Percentiles rank a stretch among this genome's conserved stretches.
These are phyloP conservation scores for Eutrema salsugineum DNA, from an alignment of 441 rosid species.

Conservation along the genomic window DNA sequence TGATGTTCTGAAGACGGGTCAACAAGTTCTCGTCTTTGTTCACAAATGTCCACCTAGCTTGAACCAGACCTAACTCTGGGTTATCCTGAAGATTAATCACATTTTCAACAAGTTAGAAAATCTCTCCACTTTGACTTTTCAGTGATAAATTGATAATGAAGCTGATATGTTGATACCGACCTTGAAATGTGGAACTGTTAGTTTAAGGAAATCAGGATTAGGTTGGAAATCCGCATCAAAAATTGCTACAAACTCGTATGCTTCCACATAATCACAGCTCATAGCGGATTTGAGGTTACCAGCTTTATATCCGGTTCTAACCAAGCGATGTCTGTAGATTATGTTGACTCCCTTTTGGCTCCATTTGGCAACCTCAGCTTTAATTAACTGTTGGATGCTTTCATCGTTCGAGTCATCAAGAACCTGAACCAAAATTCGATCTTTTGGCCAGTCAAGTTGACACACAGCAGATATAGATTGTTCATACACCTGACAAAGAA, in stretches of 20 bases:
- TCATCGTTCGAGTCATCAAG: constrained; percentile 88
- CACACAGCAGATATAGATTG: constrained; percentile 93
- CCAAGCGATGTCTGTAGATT: constrained; percentile 70
- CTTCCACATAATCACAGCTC: constrained; percentile 75
- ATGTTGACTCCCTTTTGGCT: constrained; percentile 74
- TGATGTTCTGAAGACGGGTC: constrained; percentile 90
- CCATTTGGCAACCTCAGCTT: constrained; percentile 76
- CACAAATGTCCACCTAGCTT: constrained; percentile 91
- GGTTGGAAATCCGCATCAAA: constrained; percentile 96
- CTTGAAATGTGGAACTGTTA: constrained; percentile 87
- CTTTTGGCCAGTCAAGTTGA: constrained; percentile 93
- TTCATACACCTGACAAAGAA: constrained; percentile 66
- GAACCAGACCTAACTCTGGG: constrained; percentile 86
- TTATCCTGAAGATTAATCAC: constrained; percentile 48
- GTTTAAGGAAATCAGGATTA: constrained; percentile 71
- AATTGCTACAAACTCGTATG: constrained; percentile 84
- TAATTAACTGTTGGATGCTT: constrained; percentile 66
- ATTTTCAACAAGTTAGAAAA: not conserved
- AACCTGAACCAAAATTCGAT: constrained; percentile 72
- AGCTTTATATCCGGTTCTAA: constrained; percentile 92
- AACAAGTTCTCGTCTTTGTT: constrained; percentile 90
- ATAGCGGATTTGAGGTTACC: constrained; percentile 97
- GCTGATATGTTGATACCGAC: constrained; percentile 30
- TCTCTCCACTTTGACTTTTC: not conserved
- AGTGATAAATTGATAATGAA: not conserved